These are phyloP conservation scores for Scenedesmus sp. DNA, from an alignment of 163 green algal species.

Conservation along the genomic window DNA sequence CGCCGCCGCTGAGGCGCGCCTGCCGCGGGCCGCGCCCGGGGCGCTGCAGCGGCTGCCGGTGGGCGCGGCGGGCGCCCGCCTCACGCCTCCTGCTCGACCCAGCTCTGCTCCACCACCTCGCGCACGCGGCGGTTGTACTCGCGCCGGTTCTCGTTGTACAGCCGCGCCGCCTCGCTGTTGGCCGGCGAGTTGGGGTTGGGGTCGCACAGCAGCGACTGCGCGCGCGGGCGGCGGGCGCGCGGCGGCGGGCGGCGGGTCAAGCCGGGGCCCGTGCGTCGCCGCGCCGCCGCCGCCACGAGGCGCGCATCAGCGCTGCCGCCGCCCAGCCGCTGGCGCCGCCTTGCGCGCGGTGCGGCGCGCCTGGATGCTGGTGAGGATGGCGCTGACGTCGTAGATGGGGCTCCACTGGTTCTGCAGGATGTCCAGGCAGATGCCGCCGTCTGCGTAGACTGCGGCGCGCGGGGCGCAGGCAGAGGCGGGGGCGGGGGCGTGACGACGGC, in stretches of 20 bases:
- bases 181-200: conserved; percentile 93
- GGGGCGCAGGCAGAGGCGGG: not conserved
- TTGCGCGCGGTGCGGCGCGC: conserved; percentile 49
- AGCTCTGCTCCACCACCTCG: conserved; percentile 83
- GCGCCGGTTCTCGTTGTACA: conserved; percentile 86
- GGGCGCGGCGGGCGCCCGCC: not conserved
- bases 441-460: conserved; percentile 80
- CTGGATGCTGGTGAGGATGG: conserved; percentile 97
- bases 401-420: conserved; percentile 97
- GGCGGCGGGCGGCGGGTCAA: too few relatives aligned
- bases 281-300: too few relatives aligned
- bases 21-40: too few relatives aligned
- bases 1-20: too few relatives aligned
- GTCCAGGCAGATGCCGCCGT: conserved; percentile 92
- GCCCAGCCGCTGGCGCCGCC: too few relatives aligned
- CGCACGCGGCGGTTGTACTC: conserved; percentile 86
- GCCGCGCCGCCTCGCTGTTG: conserved; percentile 88
- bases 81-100: conserved; percentile 63
- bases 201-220: conserved; percentile 88
- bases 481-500: too few relatives aligned
- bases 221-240: not conserved
- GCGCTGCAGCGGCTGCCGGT: not conserved
- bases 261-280: too few relatives aligned
- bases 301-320: too few relatives aligned
- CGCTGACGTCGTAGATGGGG: conserved; percentile 97